These are phyloP conservation scores for Fraxinus platypoda DNA, from an alignment of 305 asterid species.

Conservation along the genomic window DNA sequence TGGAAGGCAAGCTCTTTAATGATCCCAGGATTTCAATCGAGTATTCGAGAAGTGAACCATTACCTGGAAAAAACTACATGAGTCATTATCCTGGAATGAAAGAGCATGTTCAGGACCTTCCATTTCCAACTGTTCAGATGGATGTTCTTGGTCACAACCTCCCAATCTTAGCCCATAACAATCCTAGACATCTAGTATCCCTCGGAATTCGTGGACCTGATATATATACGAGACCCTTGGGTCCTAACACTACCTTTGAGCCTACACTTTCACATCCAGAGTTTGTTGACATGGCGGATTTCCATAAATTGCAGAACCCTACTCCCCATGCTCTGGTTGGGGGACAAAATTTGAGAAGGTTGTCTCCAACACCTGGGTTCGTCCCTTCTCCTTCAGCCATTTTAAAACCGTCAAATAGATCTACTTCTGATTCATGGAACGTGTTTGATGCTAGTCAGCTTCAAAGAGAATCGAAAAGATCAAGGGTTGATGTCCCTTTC, in stretches of 20 bases:
- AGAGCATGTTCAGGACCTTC: conserved; percentile 54
- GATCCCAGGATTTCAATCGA: conserved; percentile 83
- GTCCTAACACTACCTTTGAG: conserved; percentile 59
- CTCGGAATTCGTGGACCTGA: conserved; percentile 65
- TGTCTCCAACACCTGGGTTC: conserved; percentile 65
- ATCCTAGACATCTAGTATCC: conserved; percentile 43
- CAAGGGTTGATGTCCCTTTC: conserved; percentile 53
- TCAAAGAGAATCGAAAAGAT: conserved; percentile 78
- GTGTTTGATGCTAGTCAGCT: conserved; percentile 60
- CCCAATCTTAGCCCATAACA: conserved; percentile 49
- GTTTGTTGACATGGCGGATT: conserved; percentile 40
- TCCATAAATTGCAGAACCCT: conserved; percentile 45
- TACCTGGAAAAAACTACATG: conserved; percentile 35
- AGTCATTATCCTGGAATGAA: conserved; percentile 50
- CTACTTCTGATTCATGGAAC: conserved; percentile 65
- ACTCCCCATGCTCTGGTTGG: conserved; percentile 54
- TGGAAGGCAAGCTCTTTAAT: conserved; percentile 91
- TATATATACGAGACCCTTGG: conserved; percentile 47
- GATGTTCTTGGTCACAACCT: conserved; percentile 58
- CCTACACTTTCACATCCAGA: conserved; percentile 49
- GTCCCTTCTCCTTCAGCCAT: conserved; percentile 63
- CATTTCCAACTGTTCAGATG: conserved; percentile 63
- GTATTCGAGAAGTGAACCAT: conserved; percentile 60
- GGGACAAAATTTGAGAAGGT: conserved; percentile 72
- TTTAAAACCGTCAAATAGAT: conserved; percentile 41